These are phyloP conservation scores for Oryza meridionalis DNA, from an alignment of 176 grass and related monocot species.

Conservation along the genomic window DNA sequence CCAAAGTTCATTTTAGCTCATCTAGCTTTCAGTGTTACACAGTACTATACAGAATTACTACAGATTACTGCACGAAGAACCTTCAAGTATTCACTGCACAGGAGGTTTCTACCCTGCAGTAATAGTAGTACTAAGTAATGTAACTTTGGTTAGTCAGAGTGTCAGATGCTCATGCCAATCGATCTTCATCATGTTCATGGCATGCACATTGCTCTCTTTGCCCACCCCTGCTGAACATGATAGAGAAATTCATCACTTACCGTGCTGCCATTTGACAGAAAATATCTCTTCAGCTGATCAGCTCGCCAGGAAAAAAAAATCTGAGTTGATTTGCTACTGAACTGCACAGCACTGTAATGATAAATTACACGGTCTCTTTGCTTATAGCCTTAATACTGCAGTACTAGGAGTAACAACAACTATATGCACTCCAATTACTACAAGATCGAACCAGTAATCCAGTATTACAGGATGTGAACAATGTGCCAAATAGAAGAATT, in stretches of 20 bases:
- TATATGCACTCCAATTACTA: not conserved
- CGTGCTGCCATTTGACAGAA: not conserved
- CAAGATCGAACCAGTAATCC: not conserved
- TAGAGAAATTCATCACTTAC: not conserved
- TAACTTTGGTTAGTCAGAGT: not conserved
- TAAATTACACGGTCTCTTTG: not conserved
- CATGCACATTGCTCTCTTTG: not conserved
- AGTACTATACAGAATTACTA: not conserved
- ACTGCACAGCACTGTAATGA: not conserved
- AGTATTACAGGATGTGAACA: not conserved
- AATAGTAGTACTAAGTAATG: not conserved
- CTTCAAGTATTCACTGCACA: not conserved
- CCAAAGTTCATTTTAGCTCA: not conserved
- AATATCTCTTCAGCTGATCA: not conserved
- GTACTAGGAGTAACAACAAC: not conserved
- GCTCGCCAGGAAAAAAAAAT: not conserved
- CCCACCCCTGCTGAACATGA: constrained; percentile 2
- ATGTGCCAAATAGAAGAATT: not conserved
- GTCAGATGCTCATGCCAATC: not conserved
- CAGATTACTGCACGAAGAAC: not conserved
- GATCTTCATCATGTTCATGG: not conserved
- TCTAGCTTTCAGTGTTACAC: not conserved
- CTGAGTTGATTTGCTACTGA: not conserved
- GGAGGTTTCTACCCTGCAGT: not conserved
- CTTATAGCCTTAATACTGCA: not conserved